Conservation (phyloP, 2,329 filamentous ascomycete genomes). For the Beauveria pseudobassiana region DNA sequence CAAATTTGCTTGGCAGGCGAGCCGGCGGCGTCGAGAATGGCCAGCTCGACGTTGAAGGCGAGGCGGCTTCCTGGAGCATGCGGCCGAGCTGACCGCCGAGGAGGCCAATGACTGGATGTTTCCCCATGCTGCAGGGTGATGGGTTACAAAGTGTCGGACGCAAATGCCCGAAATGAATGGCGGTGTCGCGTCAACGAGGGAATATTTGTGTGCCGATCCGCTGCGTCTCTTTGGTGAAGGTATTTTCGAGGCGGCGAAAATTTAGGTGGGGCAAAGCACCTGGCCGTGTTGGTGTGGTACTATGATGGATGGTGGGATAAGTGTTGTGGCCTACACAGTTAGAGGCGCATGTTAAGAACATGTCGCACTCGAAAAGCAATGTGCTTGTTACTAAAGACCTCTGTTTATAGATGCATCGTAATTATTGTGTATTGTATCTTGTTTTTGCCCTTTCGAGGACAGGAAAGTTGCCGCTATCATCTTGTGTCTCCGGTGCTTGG, state of each 20-base stretch:
- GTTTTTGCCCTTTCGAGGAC: too few relatives aligned
- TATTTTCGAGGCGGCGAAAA: not conserved
- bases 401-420: too few relatives aligned
- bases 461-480: too few relatives aligned
- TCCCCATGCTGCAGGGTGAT: conserved; percentile 17
- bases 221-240: not conserved
- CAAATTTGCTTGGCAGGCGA: conserved; percentile 83
- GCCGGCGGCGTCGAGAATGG: conserved; percentile 68
- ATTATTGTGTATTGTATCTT: too few relatives aligned
- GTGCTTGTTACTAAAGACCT: too few relatives aligned
- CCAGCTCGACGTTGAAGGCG: conserved; percentile 66
- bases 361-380: too few relatives aligned
- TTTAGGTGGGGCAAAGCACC: too few relatives aligned
- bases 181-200: not conserved
- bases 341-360: too few relatives aligned
- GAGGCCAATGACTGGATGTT: conserved; percentile 40
- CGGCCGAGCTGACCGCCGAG: conserved; percentile 73
- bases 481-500: too few relatives aligned
- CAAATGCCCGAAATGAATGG: not conserved
- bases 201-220: not conserved
- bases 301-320: too few relatives aligned
- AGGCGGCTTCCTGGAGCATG: conserved; percentile 87
- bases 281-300: too few relatives aligned
- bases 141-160: not conserved
- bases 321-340: too few relatives aligned